Conservation (phyloP, 1,284 basidiomycete species). For the Coriolopsis trogii region DNA sequence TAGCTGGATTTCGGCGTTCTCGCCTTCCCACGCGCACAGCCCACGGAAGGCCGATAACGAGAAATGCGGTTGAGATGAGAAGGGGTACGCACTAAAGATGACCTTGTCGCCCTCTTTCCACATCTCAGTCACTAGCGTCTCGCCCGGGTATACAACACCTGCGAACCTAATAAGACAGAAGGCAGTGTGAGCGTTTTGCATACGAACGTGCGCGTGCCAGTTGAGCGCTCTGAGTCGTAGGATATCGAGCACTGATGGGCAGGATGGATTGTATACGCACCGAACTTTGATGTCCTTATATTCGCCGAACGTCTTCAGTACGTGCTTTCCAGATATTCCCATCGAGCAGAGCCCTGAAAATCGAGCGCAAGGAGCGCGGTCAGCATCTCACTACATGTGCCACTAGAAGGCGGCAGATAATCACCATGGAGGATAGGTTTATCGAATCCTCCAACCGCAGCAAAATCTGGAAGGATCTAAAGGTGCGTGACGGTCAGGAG, state of each 20-base stretch:
- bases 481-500: slow-evolving; percentile 1
- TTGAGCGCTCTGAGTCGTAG: too few species aligned
- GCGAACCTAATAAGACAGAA: slow-evolving; percentile 59
- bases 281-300: slow-evolving; percentile 97
- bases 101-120: slow-evolving; percentile 96
- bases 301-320: slow-evolving; percentile 84
- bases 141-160: slow-evolving; percentile 93
- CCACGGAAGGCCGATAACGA: neutral
- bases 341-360: slow-evolving; percentile 84
- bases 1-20: too few species aligned
- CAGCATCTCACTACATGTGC: neutral
- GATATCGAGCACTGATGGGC: too few species aligned
- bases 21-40: slow-evolving; percentile 10
- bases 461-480: slow-evolving; percentile 91
- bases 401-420: slow-evolving; percentile 1
- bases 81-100: slow-evolving; percentile 78
- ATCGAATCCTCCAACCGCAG: slow-evolving; percentile 93
- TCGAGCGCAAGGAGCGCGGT: slow-evolving; percentile 1
- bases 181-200: neutral
- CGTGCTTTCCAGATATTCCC: slow-evolving; percentile 95
- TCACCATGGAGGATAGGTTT: slow-evolving; percentile 82
- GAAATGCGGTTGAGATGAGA: too few species aligned
- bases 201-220: neutral
- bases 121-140: slow-evolving; percentile 94
- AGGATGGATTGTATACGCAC: too few species aligned